phyloP scores from a whole-genome alignment of 164 flowering plant species.

The Vitis amurensis region DNA sequence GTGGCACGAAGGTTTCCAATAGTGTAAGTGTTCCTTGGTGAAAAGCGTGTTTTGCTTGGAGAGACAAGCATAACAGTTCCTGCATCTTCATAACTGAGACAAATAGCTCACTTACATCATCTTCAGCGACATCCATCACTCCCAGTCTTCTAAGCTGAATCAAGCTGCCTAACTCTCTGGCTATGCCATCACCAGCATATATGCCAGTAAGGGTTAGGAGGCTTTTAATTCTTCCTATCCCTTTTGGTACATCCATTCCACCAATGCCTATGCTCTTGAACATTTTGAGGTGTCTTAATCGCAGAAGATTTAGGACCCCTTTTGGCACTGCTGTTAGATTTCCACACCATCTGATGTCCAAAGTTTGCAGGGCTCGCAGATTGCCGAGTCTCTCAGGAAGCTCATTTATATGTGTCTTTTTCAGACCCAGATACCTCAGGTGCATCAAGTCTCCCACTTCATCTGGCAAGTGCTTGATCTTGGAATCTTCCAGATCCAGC shows the following conservation, averaged over 20 bases:
- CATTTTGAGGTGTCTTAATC: constrained; percentile 34
- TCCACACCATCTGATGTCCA: constrained; percentile 27
- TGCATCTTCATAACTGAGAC: neutral
- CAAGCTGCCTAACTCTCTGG: constrained; percentile 15
- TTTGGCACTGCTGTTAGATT: constrained; percentile 12
- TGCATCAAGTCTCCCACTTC: constrained; percentile 27
- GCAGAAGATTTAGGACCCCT: constrained; percentile 14
- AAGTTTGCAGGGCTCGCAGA: constrained; percentile 20
- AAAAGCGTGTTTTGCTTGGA: constrained; percentile 13
- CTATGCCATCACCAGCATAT: constrained; percentile 19
- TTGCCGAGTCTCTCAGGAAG: constrained; percentile 21
- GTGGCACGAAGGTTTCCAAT: constrained; percentile 22
- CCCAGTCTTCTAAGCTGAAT: constrained; percentile 5
- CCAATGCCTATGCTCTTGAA: constrained; percentile 13
- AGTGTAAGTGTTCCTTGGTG: neutral
- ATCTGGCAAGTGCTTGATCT: constrained; percentile 22
- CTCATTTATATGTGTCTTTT: constrained; percentile 16
- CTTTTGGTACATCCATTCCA: constrained; percentile 21
- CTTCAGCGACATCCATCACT: too few species aligned
- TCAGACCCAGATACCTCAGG: constrained; percentile 28
- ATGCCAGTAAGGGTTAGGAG: constrained; percentile 26
- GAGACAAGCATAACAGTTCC: constrained; percentile 10
- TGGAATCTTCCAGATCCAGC: constrained; percentile 25
- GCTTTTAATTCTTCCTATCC: constrained; percentile 16
- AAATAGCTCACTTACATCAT: too few species aligned